Conservation (phyloP, 768 basidiomycete species). For the Gelatoporia subvermispora region DNA sequence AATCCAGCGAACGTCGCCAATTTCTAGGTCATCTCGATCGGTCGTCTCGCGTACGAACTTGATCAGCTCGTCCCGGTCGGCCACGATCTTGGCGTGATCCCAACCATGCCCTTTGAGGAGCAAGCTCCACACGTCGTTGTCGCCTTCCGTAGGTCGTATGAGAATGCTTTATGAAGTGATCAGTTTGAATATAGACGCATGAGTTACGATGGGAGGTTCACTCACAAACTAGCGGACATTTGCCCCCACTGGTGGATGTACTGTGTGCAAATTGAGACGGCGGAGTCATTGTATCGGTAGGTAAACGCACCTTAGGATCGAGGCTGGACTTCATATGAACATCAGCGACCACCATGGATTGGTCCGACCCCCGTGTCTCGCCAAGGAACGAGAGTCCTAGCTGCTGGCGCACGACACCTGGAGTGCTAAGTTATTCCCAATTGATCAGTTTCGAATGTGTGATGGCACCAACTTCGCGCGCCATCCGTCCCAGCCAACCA, state of each 20-base stretch:
- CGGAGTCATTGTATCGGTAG: too few relatives aligned
- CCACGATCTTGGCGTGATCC: slow-evolving; percentile 2
- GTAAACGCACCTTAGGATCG: slow-evolving; percentile 21
- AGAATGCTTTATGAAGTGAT: background rate
- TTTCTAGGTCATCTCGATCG: background rate
- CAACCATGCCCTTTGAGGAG: background rate
- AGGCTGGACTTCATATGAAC: slow-evolving; percentile 29
- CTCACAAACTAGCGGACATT: background rate
- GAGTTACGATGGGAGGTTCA: background rate
- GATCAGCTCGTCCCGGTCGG: slow-evolving; percentile 1
- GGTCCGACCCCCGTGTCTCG: slow-evolving; percentile 25
- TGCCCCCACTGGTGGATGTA: background rate
- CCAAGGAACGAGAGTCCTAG: slow-evolving; percentile 40
- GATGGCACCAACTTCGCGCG: slow-evolving; percentile 22
- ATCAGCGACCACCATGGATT: slow-evolving; percentile 29
- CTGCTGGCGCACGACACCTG: slow-evolving; percentile 33
- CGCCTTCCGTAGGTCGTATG: background rate
- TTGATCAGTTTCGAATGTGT: background rate
- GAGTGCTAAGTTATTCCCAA: background rate
- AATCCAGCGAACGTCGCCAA: background rate
- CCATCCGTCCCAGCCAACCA: slow-evolving; percentile 41
- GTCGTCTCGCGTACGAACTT: background rate
- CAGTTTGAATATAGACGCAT: background rate
- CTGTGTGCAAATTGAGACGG: background rate
- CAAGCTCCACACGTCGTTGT: background rate